These are phyloP conservation scores for Colletotrichum filicis DNA, from an alignment of 2,329 filamentous ascomycete genomes.

Conservation along the genomic window DNA sequence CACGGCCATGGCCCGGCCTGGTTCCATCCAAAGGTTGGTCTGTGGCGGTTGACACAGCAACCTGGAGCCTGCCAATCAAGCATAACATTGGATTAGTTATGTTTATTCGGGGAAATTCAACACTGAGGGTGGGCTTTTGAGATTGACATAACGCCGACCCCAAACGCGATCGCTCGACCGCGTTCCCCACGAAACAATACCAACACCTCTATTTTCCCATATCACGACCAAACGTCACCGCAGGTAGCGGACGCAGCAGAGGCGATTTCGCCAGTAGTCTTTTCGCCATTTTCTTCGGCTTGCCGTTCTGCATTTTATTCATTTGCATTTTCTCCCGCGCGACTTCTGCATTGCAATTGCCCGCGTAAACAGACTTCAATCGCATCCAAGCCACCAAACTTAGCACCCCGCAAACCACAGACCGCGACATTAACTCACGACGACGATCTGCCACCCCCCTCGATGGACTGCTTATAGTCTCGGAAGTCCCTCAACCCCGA, in stretches of 20 bases:
- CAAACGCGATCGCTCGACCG: slow-evolving; percentile 29
- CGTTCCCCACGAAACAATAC: slow-evolving; percentile 34
- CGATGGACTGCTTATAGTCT: slow-evolving; percentile 27
- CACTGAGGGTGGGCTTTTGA: slow-evolving; percentile 6
- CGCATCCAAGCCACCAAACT: slow-evolving; percentile 7
- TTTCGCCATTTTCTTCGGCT: slow-evolving; percentile 13
- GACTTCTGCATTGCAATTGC: slow-evolving; percentile 13
- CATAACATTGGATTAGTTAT: slow-evolving; percentile 32
- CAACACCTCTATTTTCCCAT: background rate
- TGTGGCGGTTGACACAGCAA: slow-evolving; percentile 31
- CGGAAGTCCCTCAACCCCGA: slow-evolving; percentile 4
- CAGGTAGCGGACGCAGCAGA: slow-evolving; percentile 15
- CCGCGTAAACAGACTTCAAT: slow-evolving; percentile 18
- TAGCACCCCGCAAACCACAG: slow-evolving; percentile 8
- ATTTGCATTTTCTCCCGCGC: slow-evolving; percentile 19
- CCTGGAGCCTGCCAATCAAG: slow-evolving; percentile 15
- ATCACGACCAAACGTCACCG: slow-evolving; percentile 25
- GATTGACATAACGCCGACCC: slow-evolving; percentile 33
- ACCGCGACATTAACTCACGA: slow-evolving; percentile 18
- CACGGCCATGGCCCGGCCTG: slow-evolving; percentile 7
- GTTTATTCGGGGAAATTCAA: slow-evolving; percentile 31
- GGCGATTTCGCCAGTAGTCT: background rate
- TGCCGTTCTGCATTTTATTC: slow-evolving; percentile 18
- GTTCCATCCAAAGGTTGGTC: background rate
- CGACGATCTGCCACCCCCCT: background rate